Evolutionary conservation across 352 stramenopile genomes (phyloP), one percentile per base, ranked within the genome.

Genomic region (Phytophthora podocarpi): DNA sequence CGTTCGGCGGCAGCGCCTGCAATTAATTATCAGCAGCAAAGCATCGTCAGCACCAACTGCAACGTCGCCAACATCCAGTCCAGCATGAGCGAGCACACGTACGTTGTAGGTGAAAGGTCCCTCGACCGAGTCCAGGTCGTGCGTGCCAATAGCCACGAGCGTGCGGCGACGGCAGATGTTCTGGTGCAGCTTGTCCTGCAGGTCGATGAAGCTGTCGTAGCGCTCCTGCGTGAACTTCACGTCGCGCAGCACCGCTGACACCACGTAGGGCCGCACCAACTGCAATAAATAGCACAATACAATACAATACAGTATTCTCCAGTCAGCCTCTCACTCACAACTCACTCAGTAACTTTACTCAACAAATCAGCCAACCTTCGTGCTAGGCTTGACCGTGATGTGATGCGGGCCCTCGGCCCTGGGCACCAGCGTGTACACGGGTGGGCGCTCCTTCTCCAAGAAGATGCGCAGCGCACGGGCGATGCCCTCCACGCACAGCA

Each of bases 141-240:
- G 98, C 40, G 98, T 99, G 50, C 98, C 98, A 76, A 99, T 99
- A 27, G 98, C 97, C 24, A 99, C 98, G 15, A 99, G 89, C n/a
- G 97, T 99, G 45, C 98, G 94, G 52, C 97, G 93, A 64, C 98
- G 95, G 83, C 98, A 99, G 48, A 99, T 97, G 82, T 99, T 99
- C 53, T 98, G 95, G 78, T 99, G 98, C 45, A 99, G 85, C 81
- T 99, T 99, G 85, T 99, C 98, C 84, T 99, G 98, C 64, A 99
- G 85, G 63, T 99, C 98, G 53, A 99, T 99, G 85, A 99, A 99
- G 74, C 95, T 95, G 56, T 98, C 90, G 80, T 99, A 99, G 34
- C 94, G 85, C 54, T 98, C 87, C 47, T 96, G 77, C 28, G 93
- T 97, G 68, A 99, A 99, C 57, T 87, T 87, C 9, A 99, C 82